These are phyloP conservation scores for Pinus taeda DNA, from an alignment of 75 land plant species.

Conservation along the genomic window DNA sequence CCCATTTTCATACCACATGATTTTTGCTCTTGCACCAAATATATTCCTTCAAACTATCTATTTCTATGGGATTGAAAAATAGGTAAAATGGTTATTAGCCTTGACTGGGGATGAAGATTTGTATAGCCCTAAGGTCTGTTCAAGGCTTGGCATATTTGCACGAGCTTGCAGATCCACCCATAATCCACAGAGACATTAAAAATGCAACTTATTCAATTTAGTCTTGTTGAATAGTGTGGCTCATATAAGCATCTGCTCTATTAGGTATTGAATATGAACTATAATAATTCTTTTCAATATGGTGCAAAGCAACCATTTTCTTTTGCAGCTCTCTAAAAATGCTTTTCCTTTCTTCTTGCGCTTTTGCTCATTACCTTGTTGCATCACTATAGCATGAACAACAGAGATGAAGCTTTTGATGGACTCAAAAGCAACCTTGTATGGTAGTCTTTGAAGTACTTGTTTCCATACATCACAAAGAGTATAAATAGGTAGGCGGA, in stretches of 20 bases:
- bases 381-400: slow-evolving; percentile 54
- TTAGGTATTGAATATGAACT: slow-evolving; percentile 27
- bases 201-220: not conserved
- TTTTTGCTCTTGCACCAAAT: not conserved
- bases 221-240: no score
- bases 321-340: slow-evolving; percentile 67
- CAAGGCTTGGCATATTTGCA: slow-evolving; percentile 73
- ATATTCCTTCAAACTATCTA: not conserved
- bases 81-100: slow-evolving; percentile 49
- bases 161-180: slow-evolving; percentile 77
- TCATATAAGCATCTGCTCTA: not conserved
- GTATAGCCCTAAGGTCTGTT: slow-evolving; percentile 73
- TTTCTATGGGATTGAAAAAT: not conserved
- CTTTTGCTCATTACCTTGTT: slow-evolving; percentile 74
- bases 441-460: slow-evolving; percentile 65
- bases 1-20: not conserved
- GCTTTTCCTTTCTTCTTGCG: slow-evolving; percentile 66
- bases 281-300: slow-evolving; percentile 41
- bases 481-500: slow-evolving; percentile 53
- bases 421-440: slow-evolving; percentile 83
- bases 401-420: slow-evolving; percentile 71
- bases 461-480: slow-evolving; percentile 79
- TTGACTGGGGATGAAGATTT: slow-evolving; percentile 76
- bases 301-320: slow-evolving; percentile 35
- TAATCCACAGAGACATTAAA: slow-evolving; percentile 83